Evolutionary conservation across 2,329 filamentous ascomycete species (phyloP).

Genomic region (Fusarium brachygibbosum): DNA sequence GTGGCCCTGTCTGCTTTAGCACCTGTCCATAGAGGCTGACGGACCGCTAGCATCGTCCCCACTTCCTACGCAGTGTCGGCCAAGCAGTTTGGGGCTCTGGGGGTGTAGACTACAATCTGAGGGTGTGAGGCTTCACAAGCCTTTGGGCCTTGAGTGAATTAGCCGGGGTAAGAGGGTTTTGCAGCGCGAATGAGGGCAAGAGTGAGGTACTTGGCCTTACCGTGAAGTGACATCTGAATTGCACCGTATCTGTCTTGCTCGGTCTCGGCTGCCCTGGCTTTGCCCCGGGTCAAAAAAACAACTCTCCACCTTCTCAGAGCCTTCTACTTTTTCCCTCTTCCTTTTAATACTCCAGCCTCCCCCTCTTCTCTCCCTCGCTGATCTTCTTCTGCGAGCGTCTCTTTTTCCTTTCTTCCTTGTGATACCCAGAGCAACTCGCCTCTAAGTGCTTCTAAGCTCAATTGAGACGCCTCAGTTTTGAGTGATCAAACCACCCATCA

Average conservation of each 20-base stretch:
- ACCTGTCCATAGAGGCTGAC: constrained; percentile 15
- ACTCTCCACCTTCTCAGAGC: constrained; percentile 45
- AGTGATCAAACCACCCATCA: constrained; percentile 57
- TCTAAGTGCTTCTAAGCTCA: constrained; percentile 32
- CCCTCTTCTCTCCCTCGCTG: constrained; percentile 35
- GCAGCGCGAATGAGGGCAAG: constrained; percentile 16
- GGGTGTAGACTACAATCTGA: constrained; percentile 11
- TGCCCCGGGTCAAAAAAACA: constrained; percentile 46
- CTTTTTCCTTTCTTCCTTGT: constrained; percentile 37
- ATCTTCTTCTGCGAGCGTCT: constrained; percentile 43
- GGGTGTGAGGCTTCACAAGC: constrained; percentile 16
- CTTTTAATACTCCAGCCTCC: constrained; percentile 50
- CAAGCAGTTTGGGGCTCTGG: constrained; percentile 29
- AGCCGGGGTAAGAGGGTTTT: constrained; percentile 29
- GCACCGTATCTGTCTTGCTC: constrained; percentile 39
- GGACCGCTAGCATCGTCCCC: constrained; percentile 18
- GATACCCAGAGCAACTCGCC: constrained; percentile 50
- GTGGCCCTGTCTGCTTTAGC: constrained; percentile 25
- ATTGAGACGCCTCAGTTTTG: constrained; percentile 40
- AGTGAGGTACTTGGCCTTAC: constrained; percentile 37
- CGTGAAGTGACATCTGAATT: constrained; percentile 34
- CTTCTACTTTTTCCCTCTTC: constrained; percentile 38
- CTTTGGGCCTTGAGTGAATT: constrained; percentile 31
- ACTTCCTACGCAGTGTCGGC: constrained; percentile 9
- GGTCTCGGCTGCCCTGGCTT: constrained; percentile 43